Percentiles rank a stretch among this genome's conserved stretches.
Conservation (phyloP, 2,329 filamentous ascomycete species). For the Nothomitra cinnamomea region DNA sequence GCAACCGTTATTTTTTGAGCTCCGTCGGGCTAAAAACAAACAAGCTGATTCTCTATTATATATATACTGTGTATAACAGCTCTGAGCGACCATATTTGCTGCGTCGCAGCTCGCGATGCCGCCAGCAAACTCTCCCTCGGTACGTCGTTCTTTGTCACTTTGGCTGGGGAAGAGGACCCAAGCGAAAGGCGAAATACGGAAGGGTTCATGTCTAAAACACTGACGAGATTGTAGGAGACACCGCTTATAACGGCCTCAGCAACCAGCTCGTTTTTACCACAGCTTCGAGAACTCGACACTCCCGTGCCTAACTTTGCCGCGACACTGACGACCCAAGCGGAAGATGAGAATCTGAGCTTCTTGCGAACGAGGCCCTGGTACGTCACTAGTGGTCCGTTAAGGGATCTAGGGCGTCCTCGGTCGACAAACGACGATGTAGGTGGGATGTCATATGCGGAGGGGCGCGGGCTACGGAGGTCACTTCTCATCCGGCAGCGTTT, state of each 20-base stretch:
- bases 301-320: conserved; percentile 33
- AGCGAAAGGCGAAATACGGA: neutral
- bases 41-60: neutral
- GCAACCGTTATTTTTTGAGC: neutral
- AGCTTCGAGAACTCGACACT: conserved; percentile 28
- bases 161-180: conserved; percentile 9
- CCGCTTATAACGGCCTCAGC: conserved; percentile 20
- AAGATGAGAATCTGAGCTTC: conserved; percentile 33
- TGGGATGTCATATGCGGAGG: neutral
- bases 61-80: neutral
- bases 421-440: neutral
- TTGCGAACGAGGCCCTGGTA: conserved; percentile 20
- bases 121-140: conserved; percentile 26
- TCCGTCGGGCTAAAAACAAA: neutral
- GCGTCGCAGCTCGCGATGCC: conserved; percentile 17
- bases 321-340: conserved; percentile 28
- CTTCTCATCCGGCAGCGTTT: neutral
- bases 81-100: neutral
- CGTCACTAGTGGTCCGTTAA: neutral
- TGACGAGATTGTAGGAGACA: neutral
- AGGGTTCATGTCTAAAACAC: neutral
- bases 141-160: conserved; percentile 15
- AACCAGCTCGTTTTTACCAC: conserved; percentile 18
- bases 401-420: neutral
- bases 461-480: conserved; percentile 1